Base-by-base conservation (phyloP, 1,139 yeast genomes). In the Kodamaea derodonti region DNA sequence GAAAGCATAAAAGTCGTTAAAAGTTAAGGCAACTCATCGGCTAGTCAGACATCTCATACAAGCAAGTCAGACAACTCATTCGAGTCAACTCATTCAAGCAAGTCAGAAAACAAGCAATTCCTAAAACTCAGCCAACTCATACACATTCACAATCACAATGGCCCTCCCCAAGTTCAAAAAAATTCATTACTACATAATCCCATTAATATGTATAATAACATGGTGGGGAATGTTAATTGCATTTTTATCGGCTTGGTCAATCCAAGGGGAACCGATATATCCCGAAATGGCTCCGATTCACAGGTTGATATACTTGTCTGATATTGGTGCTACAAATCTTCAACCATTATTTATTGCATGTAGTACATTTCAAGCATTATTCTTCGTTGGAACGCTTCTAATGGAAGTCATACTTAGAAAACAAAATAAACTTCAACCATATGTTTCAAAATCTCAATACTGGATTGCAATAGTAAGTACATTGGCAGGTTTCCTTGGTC, bases 201-300 rank as follows among this genome's bases (percentile, higher is more conserved):
- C 92, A 3, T 56, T 82, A 34, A 47, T 73, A 3, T 72, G 83
- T 1, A 60, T 71, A 31, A 53, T 73, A 5, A 73, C 74, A 10
- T 84, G 92, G 92, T 78, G 80, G 72, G 92, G 84, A 4, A 82
- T 83, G 90, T 72, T 84, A 12, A 76, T 80, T 8, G 83, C 90
- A 11, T 62, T 84, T 72, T 58, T 84, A 42, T 56, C 69, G 2
- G 42, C 47, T 66, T 78, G 97, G 97, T 75, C 83, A 3, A 74
- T 69, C 4, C 88, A 85, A 56, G 97, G 96, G 4, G 72, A 73
- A 36, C 95, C 95, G 1, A 65, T 73, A 9, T 84, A 85, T 51
- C 49, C 65, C 34, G 82, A 79, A 54, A 49, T 41, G 8, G 54
- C 59, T 2, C 9, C 22, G 12, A 41, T 58, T 10, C 78, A 74